Evolutionary conservation across 352 stramenopile species (phyloP).

Genomic region (Halophytophthora polymorphica): DNA sequence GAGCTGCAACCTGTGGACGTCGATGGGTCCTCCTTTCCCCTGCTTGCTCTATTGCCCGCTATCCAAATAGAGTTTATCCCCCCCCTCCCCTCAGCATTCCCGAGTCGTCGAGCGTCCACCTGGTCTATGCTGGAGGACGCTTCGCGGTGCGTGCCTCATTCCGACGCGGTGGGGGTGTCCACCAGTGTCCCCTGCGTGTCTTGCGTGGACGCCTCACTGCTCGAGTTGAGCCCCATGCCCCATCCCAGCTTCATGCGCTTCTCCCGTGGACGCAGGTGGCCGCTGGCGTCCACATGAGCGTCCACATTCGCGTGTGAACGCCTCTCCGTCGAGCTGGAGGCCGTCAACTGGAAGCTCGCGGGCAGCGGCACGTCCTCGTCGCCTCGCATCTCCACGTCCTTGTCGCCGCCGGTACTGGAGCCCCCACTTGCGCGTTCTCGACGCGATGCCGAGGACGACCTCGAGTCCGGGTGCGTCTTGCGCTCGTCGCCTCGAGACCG

Average conservation of each 20-base stretch:
- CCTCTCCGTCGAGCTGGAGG: conserved; percentile 16
- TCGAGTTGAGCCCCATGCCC: conserved; percentile 67
- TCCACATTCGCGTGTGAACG: conserved; percentile 11
- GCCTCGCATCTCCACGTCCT: conserved; percentile 31
- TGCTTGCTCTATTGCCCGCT: no score
- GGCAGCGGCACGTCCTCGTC: conserved; percentile 51
- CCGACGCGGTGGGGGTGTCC: no score
- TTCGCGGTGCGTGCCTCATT: no score
- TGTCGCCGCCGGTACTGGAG: conserved; percentile 1
- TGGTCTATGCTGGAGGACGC: no score
- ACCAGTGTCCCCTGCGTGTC: no score
- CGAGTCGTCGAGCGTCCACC: no score
- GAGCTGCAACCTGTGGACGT: neutral
- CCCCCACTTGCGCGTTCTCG: conserved; percentile 9
- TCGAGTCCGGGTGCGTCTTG: conserved; percentile 13
- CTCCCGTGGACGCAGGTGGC: conserved; percentile 22
- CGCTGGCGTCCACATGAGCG: conserved; percentile 1
- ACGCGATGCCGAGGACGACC: conserved; percentile 18
- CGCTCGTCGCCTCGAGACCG: conserved; percentile 24
- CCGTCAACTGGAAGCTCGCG: conserved; percentile 28
- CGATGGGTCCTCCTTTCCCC: no score
- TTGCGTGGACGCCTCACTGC: no score
- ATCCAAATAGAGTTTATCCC: neutral
- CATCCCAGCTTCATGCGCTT: conserved; percentile 75
- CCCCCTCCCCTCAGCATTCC: no score